These are phyloP conservation scores for Rhazya stricta DNA, from an alignment of 257 asterid species.

Conservation along the genomic window DNA sequence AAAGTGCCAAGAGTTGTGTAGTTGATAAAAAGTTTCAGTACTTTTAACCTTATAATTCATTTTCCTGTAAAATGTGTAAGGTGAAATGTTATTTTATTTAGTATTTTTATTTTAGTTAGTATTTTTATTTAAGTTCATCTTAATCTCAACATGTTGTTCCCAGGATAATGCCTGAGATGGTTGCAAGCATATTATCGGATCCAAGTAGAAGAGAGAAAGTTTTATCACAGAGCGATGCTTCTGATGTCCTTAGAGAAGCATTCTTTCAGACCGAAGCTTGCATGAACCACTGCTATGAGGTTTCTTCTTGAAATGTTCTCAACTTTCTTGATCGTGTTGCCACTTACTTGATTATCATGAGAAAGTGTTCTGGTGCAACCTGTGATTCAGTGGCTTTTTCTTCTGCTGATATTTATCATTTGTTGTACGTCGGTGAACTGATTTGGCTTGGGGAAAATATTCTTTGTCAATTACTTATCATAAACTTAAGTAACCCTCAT, in stretches of 20 bases:
- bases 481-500: not conserved
- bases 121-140: not conserved
- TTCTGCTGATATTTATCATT: not conserved
- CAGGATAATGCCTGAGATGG: conserved; percentile 84
- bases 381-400: not conserved
- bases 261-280: conserved; percentile 80
- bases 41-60: too few species aligned
- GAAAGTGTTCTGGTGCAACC: not conserved
- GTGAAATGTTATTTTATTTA: too few species aligned
- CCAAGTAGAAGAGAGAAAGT: conserved; percentile 65
- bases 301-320: conserved; percentile 28
- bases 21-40: not conserved
- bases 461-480: not conserved
- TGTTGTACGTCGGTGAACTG: conserved; percentile 1
- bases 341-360: not conserved
- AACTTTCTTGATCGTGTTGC: conserved; percentile 1
- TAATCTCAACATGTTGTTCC: not conserved
- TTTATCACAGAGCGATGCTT: conserved; percentile 60
- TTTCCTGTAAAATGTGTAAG: not conserved
- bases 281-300: conserved; percentile 86
- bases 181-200: conserved; percentile 76
- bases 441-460: not conserved
- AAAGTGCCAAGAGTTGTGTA: not conserved
- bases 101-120: not conserved
- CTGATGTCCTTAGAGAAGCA: conserved; percentile 94